These are phyloP conservation scores for Cytidiella melzeri DNA, from an alignment of 768 basidiomycete genomes.

Conservation along the genomic window DNA sequence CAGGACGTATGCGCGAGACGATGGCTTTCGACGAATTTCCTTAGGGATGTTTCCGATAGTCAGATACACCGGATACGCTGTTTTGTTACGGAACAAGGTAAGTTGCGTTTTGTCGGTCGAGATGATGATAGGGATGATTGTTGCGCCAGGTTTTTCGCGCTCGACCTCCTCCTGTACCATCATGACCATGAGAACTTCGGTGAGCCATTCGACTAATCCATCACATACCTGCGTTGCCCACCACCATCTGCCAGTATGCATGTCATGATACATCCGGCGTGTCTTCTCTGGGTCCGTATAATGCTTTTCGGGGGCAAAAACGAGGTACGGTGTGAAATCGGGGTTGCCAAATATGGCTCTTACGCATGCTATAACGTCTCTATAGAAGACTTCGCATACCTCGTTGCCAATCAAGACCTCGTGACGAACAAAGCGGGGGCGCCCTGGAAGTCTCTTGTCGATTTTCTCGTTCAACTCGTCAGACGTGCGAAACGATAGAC, in stretches of 20 bases:
- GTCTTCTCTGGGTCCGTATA: slow-evolving; percentile 24
- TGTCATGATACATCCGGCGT: slow-evolving; percentile 30
- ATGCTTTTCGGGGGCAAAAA: slow-evolving; percentile 31
- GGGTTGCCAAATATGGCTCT: slow-evolving; percentile 15
- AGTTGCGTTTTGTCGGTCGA: slow-evolving; percentile 11
- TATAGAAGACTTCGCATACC: slow-evolving; percentile 26
- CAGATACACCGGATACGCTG: slow-evolving; percentile 12
- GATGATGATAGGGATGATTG: slow-evolving; percentile 11
- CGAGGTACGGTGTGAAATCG: slow-evolving; percentile 17
- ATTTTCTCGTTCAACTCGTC: slow-evolving; percentile 29
- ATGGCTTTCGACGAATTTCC: slow-evolving; percentile 15
- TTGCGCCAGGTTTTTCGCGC: slow-evolving; percentile 2
- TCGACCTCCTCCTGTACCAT: slow-evolving; percentile 6
- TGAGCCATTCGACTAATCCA: not conserved
- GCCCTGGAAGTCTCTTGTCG: slow-evolving; percentile 23
- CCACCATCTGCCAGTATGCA: slow-evolving; percentile 48
- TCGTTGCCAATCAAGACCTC: slow-evolving; percentile 27
- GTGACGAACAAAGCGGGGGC: slow-evolving; percentile 22
- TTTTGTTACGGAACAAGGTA: slow-evolving; percentile 7
- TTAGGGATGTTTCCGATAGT: slow-evolving; percentile 15
- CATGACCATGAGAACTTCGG: not conserved
- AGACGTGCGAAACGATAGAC: slow-evolving; percentile 27
- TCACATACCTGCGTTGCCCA: slow-evolving; percentile 32
- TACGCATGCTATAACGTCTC: slow-evolving; percentile 31
- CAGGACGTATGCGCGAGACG: slow-evolving; percentile 11